Evolutionary conservation across 2,329 filamentous ascomycete genomes (phyloP).

Genomic region (Sarocladium brachiariae): DNA sequence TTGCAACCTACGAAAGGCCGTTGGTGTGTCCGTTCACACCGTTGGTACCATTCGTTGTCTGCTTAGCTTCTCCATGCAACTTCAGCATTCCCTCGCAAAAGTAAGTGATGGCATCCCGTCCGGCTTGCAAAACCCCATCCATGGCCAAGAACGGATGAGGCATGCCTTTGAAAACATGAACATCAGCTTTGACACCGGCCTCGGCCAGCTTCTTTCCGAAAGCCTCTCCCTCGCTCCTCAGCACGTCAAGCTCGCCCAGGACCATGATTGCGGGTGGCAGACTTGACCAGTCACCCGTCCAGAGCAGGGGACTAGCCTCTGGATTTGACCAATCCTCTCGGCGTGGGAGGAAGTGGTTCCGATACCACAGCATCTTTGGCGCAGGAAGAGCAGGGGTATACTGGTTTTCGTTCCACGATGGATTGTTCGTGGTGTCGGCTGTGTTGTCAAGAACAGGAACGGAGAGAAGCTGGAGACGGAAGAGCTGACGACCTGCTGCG

Average conservation of each 20-base stretch:
- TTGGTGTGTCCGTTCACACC: not conserved
- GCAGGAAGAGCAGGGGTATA: slow-evolving; percentile 45
- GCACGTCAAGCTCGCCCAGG: slow-evolving; percentile 49
- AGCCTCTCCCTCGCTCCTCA: slow-evolving; percentile 45
- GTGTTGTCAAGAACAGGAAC: slow-evolving; percentile 55
- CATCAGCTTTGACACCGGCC: slow-evolving; percentile 39
- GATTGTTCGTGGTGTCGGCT: slow-evolving; percentile 29
- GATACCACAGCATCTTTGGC: slow-evolving; percentile 54
- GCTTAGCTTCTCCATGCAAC: slow-evolving; percentile 10
- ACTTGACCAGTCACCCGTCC: slow-evolving; percentile 39
- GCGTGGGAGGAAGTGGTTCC: slow-evolving; percentile 49
- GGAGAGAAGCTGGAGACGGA: slow-evolving; percentile 42
- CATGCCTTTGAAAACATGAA: slow-evolving; percentile 44
- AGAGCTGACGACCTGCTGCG: slow-evolving; percentile 23
- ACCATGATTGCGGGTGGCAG: slow-evolving; percentile 46
- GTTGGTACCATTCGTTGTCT: not conserved
- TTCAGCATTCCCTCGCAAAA: slow-evolving; percentile 24
- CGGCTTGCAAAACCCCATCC: slow-evolving; percentile 47
- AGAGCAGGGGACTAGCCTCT: slow-evolving; percentile 49
- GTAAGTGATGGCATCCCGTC: slow-evolving; percentile 40
- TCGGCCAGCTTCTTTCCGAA: slow-evolving; percentile 40
- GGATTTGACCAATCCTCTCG: slow-evolving; percentile 36
- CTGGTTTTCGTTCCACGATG: slow-evolving; percentile 44
- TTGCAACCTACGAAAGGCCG: not conserved
- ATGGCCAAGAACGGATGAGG: slow-evolving; percentile 50